These are phyloP conservation scores for Dactylellina cionopaga DNA, from an alignment of 2,329 filamentous ascomycete species.

Conservation along the genomic window DNA sequence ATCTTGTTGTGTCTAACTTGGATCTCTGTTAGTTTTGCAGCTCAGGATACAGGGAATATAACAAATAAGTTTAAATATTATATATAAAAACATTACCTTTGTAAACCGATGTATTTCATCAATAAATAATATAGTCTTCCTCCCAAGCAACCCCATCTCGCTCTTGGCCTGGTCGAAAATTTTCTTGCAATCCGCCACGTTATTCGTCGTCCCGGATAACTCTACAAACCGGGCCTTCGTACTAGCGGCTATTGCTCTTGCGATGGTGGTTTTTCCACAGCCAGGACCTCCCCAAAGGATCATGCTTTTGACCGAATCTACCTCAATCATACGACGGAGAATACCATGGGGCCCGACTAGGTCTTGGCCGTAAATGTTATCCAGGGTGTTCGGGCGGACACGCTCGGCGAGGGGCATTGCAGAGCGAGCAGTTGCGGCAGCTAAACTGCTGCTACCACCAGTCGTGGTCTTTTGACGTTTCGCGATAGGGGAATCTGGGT, in stretches of 20 bases:
- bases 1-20: slow-evolving; percentile 80
- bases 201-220: slow-evolving; percentile 90
- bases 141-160: slow-evolving; percentile 81
- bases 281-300: slow-evolving; percentile 88
- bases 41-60: background rate
- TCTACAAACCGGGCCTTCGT: slow-evolving; percentile 90
- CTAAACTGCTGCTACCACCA: slow-evolving; percentile 72
- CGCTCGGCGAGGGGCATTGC: slow-evolving; percentile 89
- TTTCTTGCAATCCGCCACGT: slow-evolving; percentile 76
- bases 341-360: slow-evolving; percentile 87
- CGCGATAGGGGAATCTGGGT: slow-evolving; percentile 49
- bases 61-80: no score
- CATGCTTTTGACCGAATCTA: slow-evolving; percentile 89
- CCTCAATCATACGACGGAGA: slow-evolving; percentile 84
- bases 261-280: slow-evolving; percentile 90
- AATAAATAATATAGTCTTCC: slow-evolving; percentile 95
- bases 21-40: slow-evolving; percentile 18
- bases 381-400: slow-evolving; percentile 84
- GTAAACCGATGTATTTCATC: slow-evolving; percentile 81
- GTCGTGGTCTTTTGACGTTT: slow-evolving; percentile 57
- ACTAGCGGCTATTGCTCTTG: slow-evolving; percentile 83
- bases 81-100: slow-evolving; percentile 36
- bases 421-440: slow-evolving; percentile 62
- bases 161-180: slow-evolving; percentile 68
- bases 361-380: slow-evolving; percentile 90